Conservation (phyloP, 1,284 basidiomycete species). For the Erythrobasidium hasegawianum region DNA sequence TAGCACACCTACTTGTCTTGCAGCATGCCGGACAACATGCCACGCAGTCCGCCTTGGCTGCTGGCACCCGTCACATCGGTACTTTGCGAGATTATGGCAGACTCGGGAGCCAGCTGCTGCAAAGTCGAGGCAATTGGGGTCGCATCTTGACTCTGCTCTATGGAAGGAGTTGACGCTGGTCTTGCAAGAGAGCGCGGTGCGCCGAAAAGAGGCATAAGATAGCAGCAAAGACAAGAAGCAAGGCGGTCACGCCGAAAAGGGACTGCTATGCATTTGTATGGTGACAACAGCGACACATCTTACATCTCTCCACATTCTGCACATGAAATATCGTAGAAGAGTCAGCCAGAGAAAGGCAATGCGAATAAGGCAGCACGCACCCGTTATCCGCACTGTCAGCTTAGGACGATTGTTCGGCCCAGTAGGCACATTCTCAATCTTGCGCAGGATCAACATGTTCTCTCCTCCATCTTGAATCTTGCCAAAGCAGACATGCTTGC, state of each 20-base stretch:
- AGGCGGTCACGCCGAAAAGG: no score
- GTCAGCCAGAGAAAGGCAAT: conserved; percentile 38
- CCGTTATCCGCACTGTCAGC: conserved; percentile 74
- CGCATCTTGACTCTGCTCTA: no score
- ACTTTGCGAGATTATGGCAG: no score
- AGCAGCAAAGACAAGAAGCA: no score
- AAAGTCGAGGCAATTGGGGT: no score
- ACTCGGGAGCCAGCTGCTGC: no score
- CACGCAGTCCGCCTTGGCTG: conserved; percentile 27
- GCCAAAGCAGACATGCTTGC: conserved; percentile 91
- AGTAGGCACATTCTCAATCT: conserved; percentile 90
- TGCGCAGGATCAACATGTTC: conserved; percentile 60
- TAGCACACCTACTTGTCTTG: conserved; percentile 39
- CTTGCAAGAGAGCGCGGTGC: no score
- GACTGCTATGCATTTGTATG: no score
- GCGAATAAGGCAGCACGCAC: conserved; percentile 52
- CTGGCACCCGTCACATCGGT: neutral
- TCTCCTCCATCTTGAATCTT: conserved; percentile 61
- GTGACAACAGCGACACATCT: neutral
- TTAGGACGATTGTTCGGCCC: conserved; percentile 80
- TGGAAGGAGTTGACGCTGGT: no score
- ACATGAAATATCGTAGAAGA: no score
- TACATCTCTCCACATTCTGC: conserved; percentile 56
- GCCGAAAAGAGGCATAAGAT: no score
- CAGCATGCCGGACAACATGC: conserved; percentile 33